These are phyloP conservation scores for Pythium utonaiense DNA, from an alignment of 352 stramenopile genomes.

Conservation along the genomic window DNA sequence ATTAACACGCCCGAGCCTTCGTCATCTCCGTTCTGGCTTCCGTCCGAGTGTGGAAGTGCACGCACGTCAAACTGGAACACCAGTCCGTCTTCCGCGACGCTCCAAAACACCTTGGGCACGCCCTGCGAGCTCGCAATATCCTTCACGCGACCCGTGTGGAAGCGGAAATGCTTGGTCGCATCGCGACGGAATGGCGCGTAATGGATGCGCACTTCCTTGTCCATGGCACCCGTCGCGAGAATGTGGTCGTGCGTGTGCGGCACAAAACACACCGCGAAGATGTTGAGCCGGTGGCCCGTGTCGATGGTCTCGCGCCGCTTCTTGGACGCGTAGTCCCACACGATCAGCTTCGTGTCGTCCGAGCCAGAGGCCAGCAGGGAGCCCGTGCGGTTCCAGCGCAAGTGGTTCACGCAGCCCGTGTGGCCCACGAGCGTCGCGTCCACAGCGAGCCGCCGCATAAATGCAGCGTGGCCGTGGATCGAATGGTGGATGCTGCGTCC, in stretches of 20 bases:
- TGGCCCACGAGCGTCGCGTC: slow-evolving; percentile 57
- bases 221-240: slow-evolving; percentile 72
- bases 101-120: slow-evolving; percentile 83
- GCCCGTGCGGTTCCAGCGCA: slow-evolving; percentile 76
- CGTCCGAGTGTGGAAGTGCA: slow-evolving; percentile 40
- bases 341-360: slow-evolving; percentile 72
- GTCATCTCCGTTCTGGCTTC: slow-evolving; percentile 22
- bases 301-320: slow-evolving; percentile 53
- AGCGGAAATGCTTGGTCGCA: slow-evolving; percentile 57
- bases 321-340: slow-evolving; percentile 76
- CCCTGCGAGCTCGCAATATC: slow-evolving; percentile 64
- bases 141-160: slow-evolving; percentile 79
- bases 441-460: slow-evolving; percentile 57
- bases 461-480: slow-evolving; percentile 49
- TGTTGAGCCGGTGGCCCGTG: slow-evolving; percentile 79
- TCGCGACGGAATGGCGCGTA: slow-evolving; percentile 74
- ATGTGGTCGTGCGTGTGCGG: slow-evolving; percentile 77
- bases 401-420: slow-evolving; percentile 79
- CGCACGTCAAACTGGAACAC: slow-evolving; percentile 84
- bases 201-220: slow-evolving; percentile 84
- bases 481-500: slow-evolving; percentile 35
- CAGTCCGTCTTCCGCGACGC: slow-evolving; percentile 76
- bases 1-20: slow-evolving; percentile 58
- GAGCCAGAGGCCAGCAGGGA: slow-evolving; percentile 73
- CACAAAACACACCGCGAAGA: slow-evolving; percentile 88